Base-by-base conservation (phyloP, 352 stramenopile species). In the Globisporangium irregulare region DNA sequence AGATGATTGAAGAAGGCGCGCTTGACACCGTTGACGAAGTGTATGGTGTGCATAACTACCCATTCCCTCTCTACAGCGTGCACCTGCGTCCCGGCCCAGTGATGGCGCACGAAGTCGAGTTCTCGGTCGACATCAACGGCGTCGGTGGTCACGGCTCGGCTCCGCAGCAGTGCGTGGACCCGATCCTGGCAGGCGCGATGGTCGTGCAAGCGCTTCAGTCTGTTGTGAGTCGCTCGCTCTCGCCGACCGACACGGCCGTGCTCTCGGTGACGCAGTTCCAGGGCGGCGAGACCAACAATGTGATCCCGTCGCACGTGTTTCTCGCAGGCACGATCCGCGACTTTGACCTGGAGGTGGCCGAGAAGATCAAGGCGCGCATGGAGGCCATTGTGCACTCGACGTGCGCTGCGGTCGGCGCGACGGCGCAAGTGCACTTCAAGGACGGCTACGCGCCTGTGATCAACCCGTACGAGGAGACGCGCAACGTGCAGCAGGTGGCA, bases 101-200 rank as follows among this genome's bases (percentile, higher is more conserved):
- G 15, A 90, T 98, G 81, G 96, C 93, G 1, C 93, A 97, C 65
- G 82, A 89, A 38, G 93, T 98, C 58, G 87, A 91, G 54, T 98
- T 99, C 66, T 88, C 86, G 32, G 94, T 99, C 65, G 73, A 92
- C 4, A 93, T 99, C 69, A 68, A 82, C 6, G 97, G 97, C 34
- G 82, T 94, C 15, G 96, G 97, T n/a, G 95, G 97, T 27, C 97
- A 99, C 75, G 97, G 93, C 56, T 97, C 94, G 15, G 92, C 95
- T 51, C 91, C 96, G 1, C 93, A 98, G 60, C 74, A 97, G 34
- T 96, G 90, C 41, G 75, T 96, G 8, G 97, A 99, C 82, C 92
- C 97, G 8, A 97, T 99, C 73, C 82, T 98, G 2, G 82, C 90
- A 1, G 89, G 87, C 22, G 75, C 96, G 0, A 84, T 91, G 20